These are phyloP conservation scores for Cokeromyces recurvatus DNA, from an alignment of 371 early-diverging fungal genomes.

Conservation along the genomic window DNA sequence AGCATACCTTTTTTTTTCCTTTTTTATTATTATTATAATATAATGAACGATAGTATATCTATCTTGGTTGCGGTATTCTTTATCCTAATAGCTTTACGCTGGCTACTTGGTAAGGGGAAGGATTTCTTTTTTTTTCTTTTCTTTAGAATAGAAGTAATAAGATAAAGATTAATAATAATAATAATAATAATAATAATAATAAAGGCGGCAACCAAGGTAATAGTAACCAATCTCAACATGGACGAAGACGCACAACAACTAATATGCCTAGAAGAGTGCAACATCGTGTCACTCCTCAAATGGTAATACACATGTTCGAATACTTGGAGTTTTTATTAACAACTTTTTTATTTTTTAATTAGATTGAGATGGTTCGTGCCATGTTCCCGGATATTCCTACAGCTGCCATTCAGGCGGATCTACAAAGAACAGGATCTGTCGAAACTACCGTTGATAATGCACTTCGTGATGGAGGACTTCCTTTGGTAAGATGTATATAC, in stretches of 20 bases:
- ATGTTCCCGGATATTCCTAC: slow-evolving; percentile 88
- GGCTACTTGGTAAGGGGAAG: slow-evolving; percentile 75
- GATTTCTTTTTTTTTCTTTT: neutral
- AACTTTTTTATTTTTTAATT: too few relatives aligned
- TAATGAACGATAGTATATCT: slow-evolving; percentile 73
- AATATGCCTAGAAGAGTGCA: slow-evolving; percentile 38
- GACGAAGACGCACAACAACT: slow-evolving; percentile 37
- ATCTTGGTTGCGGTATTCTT: slow-evolving; percentile 70
- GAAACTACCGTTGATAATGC: slow-evolving; percentile 87
- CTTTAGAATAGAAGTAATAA: too few relatives aligned
- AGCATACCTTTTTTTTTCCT: too few relatives aligned
- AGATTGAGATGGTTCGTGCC: slow-evolving; percentile 71
- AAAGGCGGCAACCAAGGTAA: slow-evolving; percentile 41
- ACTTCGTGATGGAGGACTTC: slow-evolving; percentile 70
- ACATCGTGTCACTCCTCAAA: slow-evolving; percentile 57
- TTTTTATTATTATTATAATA: too few relatives aligned
- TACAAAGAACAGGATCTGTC: slow-evolving; percentile 84
- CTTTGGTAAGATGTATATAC: slow-evolving; percentile 45
- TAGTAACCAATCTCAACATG: slow-evolving; percentile 34
- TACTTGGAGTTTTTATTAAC: too few relatives aligned
- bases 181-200: too few relatives aligned
- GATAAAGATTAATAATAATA: too few relatives aligned
- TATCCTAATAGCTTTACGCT: slow-evolving; percentile 67
- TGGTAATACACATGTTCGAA: too few relatives aligned
- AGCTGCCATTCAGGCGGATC: slow-evolving; percentile 79